A percentile compares a stretch with the other conserved stretches of the same genome.
phyloP scores from a whole-genome alignment of 140 eudicot species.

The Stevia rebaudiana region DNA sequence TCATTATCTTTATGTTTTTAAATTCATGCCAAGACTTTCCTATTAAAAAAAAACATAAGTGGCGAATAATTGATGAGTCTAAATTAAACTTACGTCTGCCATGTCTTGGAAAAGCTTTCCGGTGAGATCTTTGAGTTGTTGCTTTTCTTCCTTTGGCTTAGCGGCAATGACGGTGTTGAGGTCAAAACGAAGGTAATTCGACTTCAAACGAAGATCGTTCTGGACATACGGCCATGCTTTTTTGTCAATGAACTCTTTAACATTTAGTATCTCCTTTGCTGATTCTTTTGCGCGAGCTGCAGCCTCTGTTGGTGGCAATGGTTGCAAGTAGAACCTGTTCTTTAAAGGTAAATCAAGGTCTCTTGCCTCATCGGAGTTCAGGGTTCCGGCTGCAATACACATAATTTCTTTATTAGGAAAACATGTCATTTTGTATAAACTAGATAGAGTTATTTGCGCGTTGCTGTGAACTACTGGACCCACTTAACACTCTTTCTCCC shows the following conservation, averaged over 20 bases:
- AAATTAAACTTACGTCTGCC: slow-evolving; percentile 56
- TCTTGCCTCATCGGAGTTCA: slow-evolving; percentile 84
- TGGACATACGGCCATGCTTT: slow-evolving; percentile 99
- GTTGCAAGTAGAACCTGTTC: slow-evolving; percentile 71
- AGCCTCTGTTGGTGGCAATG: slow-evolving; percentile 70
- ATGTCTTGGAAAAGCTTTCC: slow-evolving; percentile 72
- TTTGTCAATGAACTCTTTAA: slow-evolving; percentile 69
- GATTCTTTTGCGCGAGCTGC: slow-evolving; percentile 79
- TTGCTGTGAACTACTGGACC: too few relatives aligned
- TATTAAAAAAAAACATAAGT: too few relatives aligned
- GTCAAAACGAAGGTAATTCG: slow-evolving; percentile 80
- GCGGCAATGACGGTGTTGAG: slow-evolving; percentile 84
- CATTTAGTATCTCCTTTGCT: slow-evolving; percentile 75
- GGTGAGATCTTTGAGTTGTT: slow-evolving; percentile 63
- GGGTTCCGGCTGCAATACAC: slow-evolving; percentile 65
- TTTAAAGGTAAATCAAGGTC: slow-evolving; percentile 59
- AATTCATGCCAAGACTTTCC: too few relatives aligned
- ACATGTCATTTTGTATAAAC: too few relatives aligned
- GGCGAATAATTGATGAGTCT: too few relatives aligned
- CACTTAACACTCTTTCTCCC: too few relatives aligned
- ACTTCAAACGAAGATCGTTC: slow-evolving; percentile 77
- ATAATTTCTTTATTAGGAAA: too few relatives aligned
- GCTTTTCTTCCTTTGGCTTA: slow-evolving; percentile 76
- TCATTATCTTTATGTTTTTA: too few relatives aligned
- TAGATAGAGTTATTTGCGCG: too few relatives aligned